Base-by-base conservation (phyloP, 768 basidiomycete species). In the Filobasidium wieringae region DNA sequence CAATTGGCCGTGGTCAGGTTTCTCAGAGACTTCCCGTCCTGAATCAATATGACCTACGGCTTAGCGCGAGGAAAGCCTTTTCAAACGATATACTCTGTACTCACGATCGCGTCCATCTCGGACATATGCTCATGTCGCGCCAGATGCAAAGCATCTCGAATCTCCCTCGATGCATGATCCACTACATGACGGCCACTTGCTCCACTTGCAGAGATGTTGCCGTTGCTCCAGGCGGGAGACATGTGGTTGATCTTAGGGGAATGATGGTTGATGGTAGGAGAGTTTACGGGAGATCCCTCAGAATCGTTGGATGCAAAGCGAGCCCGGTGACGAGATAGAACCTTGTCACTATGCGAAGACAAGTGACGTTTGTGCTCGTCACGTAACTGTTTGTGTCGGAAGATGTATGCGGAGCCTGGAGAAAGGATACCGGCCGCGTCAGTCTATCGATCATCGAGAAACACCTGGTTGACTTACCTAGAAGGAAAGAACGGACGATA, bases 401-500 rank as follows among this genome's bases (percentile, higher is more conserved):
- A 84, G 59, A 91, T 82, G 64, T 83, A 88, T 29, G 82, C 81
- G 24, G 83, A 81, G 8, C 87, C 87, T 88, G 56, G 36, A 30
- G 11, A 27, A 32, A 60, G 37, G 54, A 17, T 17, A 45, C 26
- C 31, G 40, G 50, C 17, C 9, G 29, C 55, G 29, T 5, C 29
- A 49, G 32, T 31, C 39, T 17, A n/a, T 52, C 41, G 40, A 15
- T 57, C 27, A 9, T 24, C 22, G 6, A 37, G 8, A 26, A 34
- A 53, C 32, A n/a, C 22, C 37, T 5, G 11, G 11, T 7, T 14
- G 43, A 53, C 69, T 55, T 66, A 86, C 89, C 90, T 40, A 93
- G 79, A 2, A 92, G 76, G 74, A 90, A 92, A 64, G 84, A 84
- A 62, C 90, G 78, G 30, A 92, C 85, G 52, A 93, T 81, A 24